phyloP scores from a whole-genome alignment of 352 stramenopile species.

The Phytophthora multivora region DNA sequence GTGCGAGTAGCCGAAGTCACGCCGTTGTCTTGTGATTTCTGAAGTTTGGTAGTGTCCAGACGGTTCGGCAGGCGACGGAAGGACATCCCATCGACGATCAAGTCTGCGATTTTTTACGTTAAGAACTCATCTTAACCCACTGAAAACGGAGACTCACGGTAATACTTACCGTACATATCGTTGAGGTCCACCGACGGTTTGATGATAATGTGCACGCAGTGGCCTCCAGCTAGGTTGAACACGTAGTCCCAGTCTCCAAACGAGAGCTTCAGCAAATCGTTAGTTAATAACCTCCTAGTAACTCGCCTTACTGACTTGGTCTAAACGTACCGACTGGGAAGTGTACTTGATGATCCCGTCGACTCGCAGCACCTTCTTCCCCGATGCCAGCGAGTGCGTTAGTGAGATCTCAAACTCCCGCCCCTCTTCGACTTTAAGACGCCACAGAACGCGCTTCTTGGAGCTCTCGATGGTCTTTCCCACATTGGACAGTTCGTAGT shows the following conservation, averaged over 20 bases:
- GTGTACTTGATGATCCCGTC: slow-evolving; percentile 86
- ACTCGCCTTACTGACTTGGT: background rate
- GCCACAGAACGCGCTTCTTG: slow-evolving; percentile 86
- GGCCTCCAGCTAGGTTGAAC: slow-evolving; percentile 78
- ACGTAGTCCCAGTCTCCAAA: slow-evolving; percentile 89
- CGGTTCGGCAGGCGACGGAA: slow-evolving; percentile 79
- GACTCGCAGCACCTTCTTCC: slow-evolving; percentile 81
- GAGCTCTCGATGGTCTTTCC: slow-evolving; percentile 86
- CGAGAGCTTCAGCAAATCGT: slow-evolving; percentile 43
- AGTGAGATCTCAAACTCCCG: slow-evolving; percentile 86
- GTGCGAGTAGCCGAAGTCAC: slow-evolving; percentile 34
- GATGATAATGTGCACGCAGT: slow-evolving; percentile 87
- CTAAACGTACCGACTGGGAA: slow-evolving; percentile 57
- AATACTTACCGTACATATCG: slow-evolving; percentile 81
- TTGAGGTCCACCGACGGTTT: slow-evolving; percentile 87
- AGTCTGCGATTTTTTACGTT: slow-evolving; percentile 36
- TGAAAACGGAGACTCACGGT: background rate
- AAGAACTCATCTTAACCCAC: too few species aligned
- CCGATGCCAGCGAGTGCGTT: slow-evolving; percentile 79
- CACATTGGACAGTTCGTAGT: slow-evolving; percentile 83
- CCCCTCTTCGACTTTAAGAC: slow-evolving; percentile 80
- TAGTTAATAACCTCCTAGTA: background rate
- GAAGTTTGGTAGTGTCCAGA: slow-evolving; percentile 48
- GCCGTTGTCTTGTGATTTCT: slow-evolving; percentile 31
- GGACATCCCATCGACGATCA: slow-evolving; percentile 82